A percentile compares a stretch with the other conserved stretches of the same genome.
These are phyloP conservation scores for Phytophthora megakarya DNA, from an alignment of 352 stramenopile genomes.

Conservation along the genomic window DNA sequence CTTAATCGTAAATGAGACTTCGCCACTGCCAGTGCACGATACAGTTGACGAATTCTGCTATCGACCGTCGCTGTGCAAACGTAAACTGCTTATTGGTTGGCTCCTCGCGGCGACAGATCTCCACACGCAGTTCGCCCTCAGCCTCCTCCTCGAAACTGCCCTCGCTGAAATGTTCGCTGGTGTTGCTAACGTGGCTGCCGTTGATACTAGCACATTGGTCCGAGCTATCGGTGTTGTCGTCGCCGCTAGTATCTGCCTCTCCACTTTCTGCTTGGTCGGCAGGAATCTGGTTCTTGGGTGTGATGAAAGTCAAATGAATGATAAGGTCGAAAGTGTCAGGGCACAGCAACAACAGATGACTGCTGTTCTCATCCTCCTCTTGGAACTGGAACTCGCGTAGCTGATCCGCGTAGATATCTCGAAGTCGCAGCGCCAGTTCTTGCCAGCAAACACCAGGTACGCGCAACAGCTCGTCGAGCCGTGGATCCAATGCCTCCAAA, in stretches of 20 bases:
- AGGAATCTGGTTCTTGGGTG: constrained; percentile 30
- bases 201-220: constrained; percentile 31
- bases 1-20: constrained; percentile 86
- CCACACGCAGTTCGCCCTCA: constrained; percentile 50
- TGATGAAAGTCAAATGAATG: constrained; percentile 84
- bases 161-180: constrained; percentile 30
- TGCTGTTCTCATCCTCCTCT: constrained; percentile 67
- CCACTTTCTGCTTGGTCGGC: constrained; percentile 7
- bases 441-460: constrained; percentile 80
- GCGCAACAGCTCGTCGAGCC: constrained; percentile 64
- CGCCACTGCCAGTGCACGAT: constrained; percentile 91
- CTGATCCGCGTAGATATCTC: constrained; percentile 77
- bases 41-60: constrained; percentile 87
- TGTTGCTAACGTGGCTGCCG: constrained; percentile 19
- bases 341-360: constrained; percentile 82
- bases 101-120: constrained; percentile 88
- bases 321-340: constrained; percentile 85
- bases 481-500: constrained; percentile 77
- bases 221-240: constrained; percentile 26
- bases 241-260: constrained; percentile 14
- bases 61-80: constrained; percentile 77
- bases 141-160: constrained; percentile 38
- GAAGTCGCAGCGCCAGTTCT: constrained; percentile 74
- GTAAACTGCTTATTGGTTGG: constrained; percentile 80
- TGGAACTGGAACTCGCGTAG: constrained; percentile 89